These are phyloP conservation scores for Nemophila menziesii DNA, from an alignment of 257 asterid genomes.

Conservation along the genomic window DNA sequence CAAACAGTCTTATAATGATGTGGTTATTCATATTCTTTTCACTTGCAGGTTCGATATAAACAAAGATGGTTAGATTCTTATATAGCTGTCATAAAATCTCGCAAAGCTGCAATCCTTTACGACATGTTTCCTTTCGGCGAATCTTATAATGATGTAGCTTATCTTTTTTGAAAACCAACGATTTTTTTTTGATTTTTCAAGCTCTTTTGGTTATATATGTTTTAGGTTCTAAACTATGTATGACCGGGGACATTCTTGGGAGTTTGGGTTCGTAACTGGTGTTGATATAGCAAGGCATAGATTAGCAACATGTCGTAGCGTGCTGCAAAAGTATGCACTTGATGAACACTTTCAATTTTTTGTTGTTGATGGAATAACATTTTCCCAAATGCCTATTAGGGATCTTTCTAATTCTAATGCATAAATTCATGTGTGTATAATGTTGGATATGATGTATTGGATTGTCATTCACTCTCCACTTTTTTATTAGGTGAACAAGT, in stretches of 20 bases:
- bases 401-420: constrained; percentile 26
- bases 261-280: constrained; percentile 80
- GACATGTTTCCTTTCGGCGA: too few species aligned
- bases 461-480: constrained; percentile 7
- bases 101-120: too few species aligned
- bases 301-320: constrained; percentile 80
- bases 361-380: constrained; percentile 83
- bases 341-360: constrained; percentile 76
- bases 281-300: constrained; percentile 81
- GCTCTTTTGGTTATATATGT: constrained; percentile 11
- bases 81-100: too few species aligned
- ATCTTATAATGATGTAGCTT: too few species aligned
- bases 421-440: constrained; percentile 19
- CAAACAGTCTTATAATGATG: too few species aligned
- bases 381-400: constrained; percentile 52
- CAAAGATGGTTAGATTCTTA: too few species aligned
- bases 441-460: background rate
- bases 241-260: constrained; percentile 71
- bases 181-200: too few species aligned
- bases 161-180: too few species aligned
- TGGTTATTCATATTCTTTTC: too few species aligned
- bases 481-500: constrained; percentile 22
- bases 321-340: constrained; percentile 66
- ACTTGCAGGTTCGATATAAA: too few species aligned
- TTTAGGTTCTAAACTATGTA: constrained; percentile 91